Evolutionary conservation across 2,329 filamentous ascomycete genomes (phyloP), one percentile per base, ranked within the genome.

Genomic region (Fusarium albidum): DNA sequence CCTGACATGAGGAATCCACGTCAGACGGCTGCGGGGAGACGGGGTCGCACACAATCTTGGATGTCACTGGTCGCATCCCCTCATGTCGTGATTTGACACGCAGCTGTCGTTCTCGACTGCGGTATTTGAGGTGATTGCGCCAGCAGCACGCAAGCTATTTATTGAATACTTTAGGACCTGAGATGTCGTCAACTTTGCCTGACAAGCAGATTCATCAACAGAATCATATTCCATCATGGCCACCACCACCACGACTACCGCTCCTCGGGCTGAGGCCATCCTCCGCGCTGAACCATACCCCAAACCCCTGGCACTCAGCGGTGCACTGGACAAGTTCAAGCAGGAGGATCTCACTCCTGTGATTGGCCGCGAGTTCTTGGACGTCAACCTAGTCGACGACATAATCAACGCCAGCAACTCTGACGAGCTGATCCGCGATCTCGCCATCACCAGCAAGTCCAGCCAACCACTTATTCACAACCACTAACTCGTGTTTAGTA

Each of bases 361-460:
- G 14, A 84, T 85, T 35, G 83, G 82, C 2, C 77, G 78, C 13
- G 83, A 86, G 63, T 86, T 80, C 51, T 68, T 72, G 3, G 72
- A 73, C 6, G 70, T 79, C 25, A 79, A 84, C 45, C 73, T 86
- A 1, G 76, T 77, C 1, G 79, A 86, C 26, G 64, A 69, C 6
- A 49, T 67, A 8, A 47, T 65, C 18, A 75, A 82, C 11, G 79
- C 80, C 2, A 71, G 77, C 0, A 80, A 86, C 51, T 70, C 79
- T 0, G 83, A 88, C 37, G 78, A 81, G 26, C 69, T 85, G 3
- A 70, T 88, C 15, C 78, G 80, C 2, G 85, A 88, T 59, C 74
- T 89, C 1, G 85, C 82, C 13, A 82, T 87, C 46, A 85, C 82
- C 1, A 80, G 83, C 85, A 70, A 50, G 71, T 57, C 3, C 4